Evolutionary conservation across 768 basidiomycete genomes (phyloP), one percentile per base, ranked within the genome.

Genomic region (Leccinum fibrillosum): DNA sequence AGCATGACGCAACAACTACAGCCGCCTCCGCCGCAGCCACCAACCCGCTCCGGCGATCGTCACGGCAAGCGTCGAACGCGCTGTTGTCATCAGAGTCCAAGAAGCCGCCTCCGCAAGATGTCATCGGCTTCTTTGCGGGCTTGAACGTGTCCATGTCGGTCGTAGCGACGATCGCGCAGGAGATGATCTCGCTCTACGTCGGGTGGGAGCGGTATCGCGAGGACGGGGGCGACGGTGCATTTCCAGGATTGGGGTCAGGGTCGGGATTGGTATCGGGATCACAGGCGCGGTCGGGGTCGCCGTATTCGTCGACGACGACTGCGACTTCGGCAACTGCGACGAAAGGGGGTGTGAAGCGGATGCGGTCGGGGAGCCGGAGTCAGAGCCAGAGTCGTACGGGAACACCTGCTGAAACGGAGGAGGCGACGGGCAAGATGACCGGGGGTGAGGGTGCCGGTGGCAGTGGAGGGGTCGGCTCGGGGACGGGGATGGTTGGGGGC

Each of bases 141-240:
- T 80, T 99, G 17, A 90, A 94, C 74, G 86, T 98, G 57, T 93
- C 88, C 52, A 80, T 95, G 63, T 80, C 89, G 1, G 81, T 90
- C 57, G 75, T 99, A 42, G 84, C 92, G 26, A 86, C 89, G 42
- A 88, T 97, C 65, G 83, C 89, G 0, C 95, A 98, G 68, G 92
- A 98, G 75, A 92, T 98, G 62, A 80, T 98, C 54, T 84, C 89
- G 4, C 74, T 97, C 34, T 98, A 98, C 73, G 83, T 89, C 5
- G 80, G 94, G 0, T 98, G 95, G 93, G 89, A 90, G 39, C 78
- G 83, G 9, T 93, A 92, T 73, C 85, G 84, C 56, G 88, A 92
- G 59, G 84, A 88, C 47, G 75, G 74, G 4, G 67, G 73, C 75
- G 4, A 75, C n/a, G 63, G 60, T n/a, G 54, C 59, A 25, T 60